A percentile compares a stretch with the other conserved stretches of the same genome.
These are phyloP conservation scores for Actinomucor elegans DNA, from an alignment of 371 early-diverging fungal genomes.

Conservation along the genomic window DNA sequence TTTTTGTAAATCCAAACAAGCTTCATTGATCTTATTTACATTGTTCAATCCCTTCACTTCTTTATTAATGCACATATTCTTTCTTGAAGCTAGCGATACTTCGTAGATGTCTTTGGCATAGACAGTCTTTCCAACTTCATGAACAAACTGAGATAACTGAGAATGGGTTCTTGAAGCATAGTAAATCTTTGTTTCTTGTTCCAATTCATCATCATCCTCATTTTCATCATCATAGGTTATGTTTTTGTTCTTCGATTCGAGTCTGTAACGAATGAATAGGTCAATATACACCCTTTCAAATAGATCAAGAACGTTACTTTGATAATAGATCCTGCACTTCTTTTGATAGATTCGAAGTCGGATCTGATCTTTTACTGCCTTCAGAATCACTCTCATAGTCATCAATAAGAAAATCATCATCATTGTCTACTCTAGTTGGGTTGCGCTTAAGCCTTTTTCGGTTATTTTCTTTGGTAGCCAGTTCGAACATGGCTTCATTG, in stretches of 20 bases:
- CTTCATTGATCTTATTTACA: constrained; percentile 69
- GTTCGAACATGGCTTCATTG: background rate
- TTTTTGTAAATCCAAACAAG: constrained; percentile 78
- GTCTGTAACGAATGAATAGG: constrained; percentile 7
- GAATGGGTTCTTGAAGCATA: constrained; percentile 93
- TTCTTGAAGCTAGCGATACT: constrained; percentile 86
- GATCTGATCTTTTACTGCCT: background rate
- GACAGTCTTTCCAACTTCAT: constrained; percentile 81
- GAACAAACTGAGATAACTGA: constrained; percentile 90
- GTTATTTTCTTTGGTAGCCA: constrained; percentile 9
- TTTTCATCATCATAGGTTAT: constrained; percentile 10
- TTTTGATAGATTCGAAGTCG: constrained; percentile 42
- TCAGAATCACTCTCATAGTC: constrained; percentile 70
- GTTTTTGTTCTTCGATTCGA: constrained; percentile 12
- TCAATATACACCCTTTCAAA: background rate
- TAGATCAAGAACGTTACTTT: constrained; percentile 30
- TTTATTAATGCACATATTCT: constrained; percentile 81
- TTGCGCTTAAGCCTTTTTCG: constrained; percentile 4
- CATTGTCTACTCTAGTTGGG: constrained; percentile 12
- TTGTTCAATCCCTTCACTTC: constrained; percentile 53
- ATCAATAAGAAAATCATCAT: constrained; percentile 61
- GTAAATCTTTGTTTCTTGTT: constrained; percentile 46
- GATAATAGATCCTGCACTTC: constrained; percentile 56
- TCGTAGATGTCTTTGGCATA: constrained; percentile 60
- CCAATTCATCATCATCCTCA: constrained; percentile 37